Base-by-base conservation (phyloP, 2,329 filamentous ascomycete species). In the Beauveria varroae region DNA sequence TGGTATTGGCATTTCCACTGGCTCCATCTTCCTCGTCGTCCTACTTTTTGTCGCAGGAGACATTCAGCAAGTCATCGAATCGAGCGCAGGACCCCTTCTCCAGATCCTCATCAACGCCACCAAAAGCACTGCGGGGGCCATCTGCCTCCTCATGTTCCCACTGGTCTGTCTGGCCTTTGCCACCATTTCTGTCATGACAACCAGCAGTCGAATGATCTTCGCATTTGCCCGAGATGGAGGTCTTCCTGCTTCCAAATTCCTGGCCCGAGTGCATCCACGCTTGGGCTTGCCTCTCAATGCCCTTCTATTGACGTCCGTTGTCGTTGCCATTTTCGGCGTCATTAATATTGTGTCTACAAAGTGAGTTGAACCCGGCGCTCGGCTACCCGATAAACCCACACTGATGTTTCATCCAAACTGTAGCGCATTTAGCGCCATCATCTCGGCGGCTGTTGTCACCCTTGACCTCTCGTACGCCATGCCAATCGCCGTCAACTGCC, bases 391-490 rank as follows among this genome's bases (percentile, higher is more conserved):
- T 4, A n/a, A 9, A 22, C 5, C 28, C 47, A 18, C 6, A 18
- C 57, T 53, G 6, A 53, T 28, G 16, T 24, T 14, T 8, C 12
- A 50, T 20, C 5, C 7, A n/a, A n/a, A 46, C 2, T 12, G 3
- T 24, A 74, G 81, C 63, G 87, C 88, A 0, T 90, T 91, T 73
- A 89, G 87, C 47, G 87, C 87, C 16, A 88, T 91, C 66, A 80
- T 88, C 1, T 85, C 86, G 0, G 83, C 87, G 0, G 88, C 86
- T 0, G 88, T 92, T 0, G 87, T 91, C 8, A 83, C 88, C 1
- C 79, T 93, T 0, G 85, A 87, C 7, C 75, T 92, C 5, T 87
- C 86, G 2, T 93, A 93, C 66, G 89, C 83, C 6, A 89, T 93
- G 44, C 90, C 89, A 0, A 83, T 90, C 52, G 78, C 82, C 0